Evolutionary conservation across 495 filamentous ascomycete genomes (phyloP).

Genomic region (Patellaria atrata): DNA sequence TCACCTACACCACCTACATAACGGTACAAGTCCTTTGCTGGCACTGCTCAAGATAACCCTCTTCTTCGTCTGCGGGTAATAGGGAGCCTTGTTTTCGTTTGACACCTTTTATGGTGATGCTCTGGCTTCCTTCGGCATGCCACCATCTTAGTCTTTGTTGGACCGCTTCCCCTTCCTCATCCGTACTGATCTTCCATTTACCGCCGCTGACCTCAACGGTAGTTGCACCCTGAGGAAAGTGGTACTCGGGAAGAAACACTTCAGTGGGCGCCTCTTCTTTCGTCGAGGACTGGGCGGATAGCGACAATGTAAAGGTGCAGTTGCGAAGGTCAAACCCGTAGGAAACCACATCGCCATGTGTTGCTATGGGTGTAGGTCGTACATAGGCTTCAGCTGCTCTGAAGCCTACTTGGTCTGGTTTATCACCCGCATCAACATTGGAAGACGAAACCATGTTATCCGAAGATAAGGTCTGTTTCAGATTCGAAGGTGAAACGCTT

Average conservation of each 20-base stretch:
- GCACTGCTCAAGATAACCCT: constrained; percentile 43
- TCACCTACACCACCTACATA: constrained; percentile 33
- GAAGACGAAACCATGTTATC: constrained; percentile 29
- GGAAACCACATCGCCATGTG: constrained; percentile 48
- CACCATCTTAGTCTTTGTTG: constrained; percentile 75
- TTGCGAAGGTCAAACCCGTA: constrained; percentile 55
- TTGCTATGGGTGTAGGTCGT: constrained; percentile 66
- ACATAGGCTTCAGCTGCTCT: constrained; percentile 87
- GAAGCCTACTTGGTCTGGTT: constrained; percentile 36
- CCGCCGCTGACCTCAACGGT: constrained; percentile 64
- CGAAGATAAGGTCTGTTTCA: constrained; percentile 52
- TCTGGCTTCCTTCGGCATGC: constrained; percentile 75
- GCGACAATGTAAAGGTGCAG: constrained; percentile 25
- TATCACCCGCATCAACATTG: background rate
- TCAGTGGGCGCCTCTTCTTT: constrained; percentile 55
- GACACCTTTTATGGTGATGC: constrained; percentile 61
- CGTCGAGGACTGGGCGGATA: constrained; percentile 22
- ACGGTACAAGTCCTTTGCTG: constrained; percentile 29
- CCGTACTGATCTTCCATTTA: constrained; percentile 70
- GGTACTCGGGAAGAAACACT: constrained; percentile 80
- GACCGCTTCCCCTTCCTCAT: constrained; percentile 46
- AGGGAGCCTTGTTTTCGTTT: constrained; percentile 40
- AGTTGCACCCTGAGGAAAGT: constrained; percentile 65
- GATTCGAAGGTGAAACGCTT: constrained; percentile 47
- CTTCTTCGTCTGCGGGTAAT: constrained; percentile 38